Conservation (phyloP, 345 rosid genomes). For the Eucalyptus sideroxylon region DNA sequence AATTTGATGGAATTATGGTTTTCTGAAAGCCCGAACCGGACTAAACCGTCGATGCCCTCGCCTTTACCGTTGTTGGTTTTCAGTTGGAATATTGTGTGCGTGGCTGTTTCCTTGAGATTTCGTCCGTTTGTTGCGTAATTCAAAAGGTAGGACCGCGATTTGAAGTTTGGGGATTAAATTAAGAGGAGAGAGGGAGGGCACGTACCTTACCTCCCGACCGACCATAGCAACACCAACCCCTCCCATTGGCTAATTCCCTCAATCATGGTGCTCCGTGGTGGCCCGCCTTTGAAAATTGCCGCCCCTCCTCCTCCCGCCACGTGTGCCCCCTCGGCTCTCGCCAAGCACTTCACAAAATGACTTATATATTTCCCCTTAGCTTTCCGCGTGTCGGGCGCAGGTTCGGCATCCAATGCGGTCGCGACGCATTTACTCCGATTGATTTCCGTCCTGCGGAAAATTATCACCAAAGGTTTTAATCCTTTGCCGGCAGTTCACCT, state of each 20-base stretch:
- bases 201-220: neutral
- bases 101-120: neutral
- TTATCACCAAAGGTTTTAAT: too few species aligned
- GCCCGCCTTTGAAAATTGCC: neutral
- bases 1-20: neutral
- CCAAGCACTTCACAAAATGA: neutral
- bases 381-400: neutral
- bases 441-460: rapidly evolving
- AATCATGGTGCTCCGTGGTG: neutral
- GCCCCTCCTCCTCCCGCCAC: neutral
- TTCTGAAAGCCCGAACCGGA: neutral
- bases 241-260: neutral
- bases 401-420: neutral
- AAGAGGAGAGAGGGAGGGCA: neutral
- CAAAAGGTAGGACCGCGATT: neutral
- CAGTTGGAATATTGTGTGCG: neutral
- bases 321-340: neutral
- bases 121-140: neutral
- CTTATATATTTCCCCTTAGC: neutral
- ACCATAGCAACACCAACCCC: neutral
- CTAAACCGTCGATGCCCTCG: neutral
- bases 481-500: neutral
- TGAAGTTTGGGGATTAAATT: neutral
- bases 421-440: rapidly evolving
- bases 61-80: neutral